Conservation (phyloP, 140 eudicot genomes). For the Ambrosia hybrid region DNA sequence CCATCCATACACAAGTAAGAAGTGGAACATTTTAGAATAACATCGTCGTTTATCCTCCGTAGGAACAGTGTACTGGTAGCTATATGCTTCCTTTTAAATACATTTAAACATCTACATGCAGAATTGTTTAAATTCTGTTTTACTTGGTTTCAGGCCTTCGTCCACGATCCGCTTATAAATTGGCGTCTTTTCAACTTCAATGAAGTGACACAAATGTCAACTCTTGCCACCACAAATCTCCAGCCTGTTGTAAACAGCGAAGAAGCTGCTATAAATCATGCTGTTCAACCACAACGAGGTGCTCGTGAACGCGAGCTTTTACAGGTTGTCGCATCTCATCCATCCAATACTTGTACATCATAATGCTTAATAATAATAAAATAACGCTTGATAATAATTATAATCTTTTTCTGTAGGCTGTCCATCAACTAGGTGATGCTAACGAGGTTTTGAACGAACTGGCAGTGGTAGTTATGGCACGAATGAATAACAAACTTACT, state of each 20-base stretch:
- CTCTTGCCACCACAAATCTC: slow-evolving; percentile 53
- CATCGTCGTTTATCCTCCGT: no score
- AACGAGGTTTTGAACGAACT: slow-evolving; percentile 93
- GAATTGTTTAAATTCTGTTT: neutral
- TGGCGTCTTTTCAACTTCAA: slow-evolving; percentile 98
- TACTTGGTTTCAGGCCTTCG: slow-evolving; percentile 71
- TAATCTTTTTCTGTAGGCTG: slow-evolving; percentile 56
- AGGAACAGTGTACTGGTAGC: no score
- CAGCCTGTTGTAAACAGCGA: slow-evolving; percentile 67
- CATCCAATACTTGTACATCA: neutral
- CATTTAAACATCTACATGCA: neutral
- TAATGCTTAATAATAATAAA: slow-evolving; percentile 4
- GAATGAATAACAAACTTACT: slow-evolving; percentile 95
- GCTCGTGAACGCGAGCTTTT: slow-evolving; percentile 91
- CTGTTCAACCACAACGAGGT: slow-evolving; percentile 85
- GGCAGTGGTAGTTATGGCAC: slow-evolving; percentile 95
- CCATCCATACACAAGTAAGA: no score
- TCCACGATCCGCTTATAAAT: slow-evolving; percentile 95
- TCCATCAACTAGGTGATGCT: slow-evolving; percentile 94
- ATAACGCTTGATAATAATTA: neutral
- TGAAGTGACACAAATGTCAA: slow-evolving; percentile 89
- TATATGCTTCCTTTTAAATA: no score
- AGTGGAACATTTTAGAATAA: no score
- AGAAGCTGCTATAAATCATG: slow-evolving; percentile 57
- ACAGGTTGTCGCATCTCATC: slow-evolving; percentile 47